phyloP scores from a whole-genome alignment of 1,284 basidiomycete species.

The Ganoderma sinense region DNA sequence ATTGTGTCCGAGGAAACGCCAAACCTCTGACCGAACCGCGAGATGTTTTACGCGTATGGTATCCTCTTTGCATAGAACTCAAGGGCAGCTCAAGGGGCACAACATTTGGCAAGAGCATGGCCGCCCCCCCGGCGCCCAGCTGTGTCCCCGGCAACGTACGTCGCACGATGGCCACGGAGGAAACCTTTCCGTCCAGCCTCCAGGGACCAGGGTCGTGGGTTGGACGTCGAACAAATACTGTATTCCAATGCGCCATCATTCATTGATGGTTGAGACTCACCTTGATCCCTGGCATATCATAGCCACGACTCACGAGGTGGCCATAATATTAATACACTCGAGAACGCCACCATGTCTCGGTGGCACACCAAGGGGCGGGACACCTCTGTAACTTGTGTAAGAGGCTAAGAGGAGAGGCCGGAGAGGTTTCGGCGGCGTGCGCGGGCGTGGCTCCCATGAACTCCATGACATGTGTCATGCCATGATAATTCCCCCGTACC shows the following conservation, averaged over 20 bases:
- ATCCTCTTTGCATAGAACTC: not conserved
- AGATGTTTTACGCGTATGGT: not conserved
- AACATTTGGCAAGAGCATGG: not conserved
- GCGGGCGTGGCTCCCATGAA: too few species aligned
- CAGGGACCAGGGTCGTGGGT: not conserved
- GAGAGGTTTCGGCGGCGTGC: too few species aligned
- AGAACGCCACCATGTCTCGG: not conserved
- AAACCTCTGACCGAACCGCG: not conserved
- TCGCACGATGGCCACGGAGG: not conserved
- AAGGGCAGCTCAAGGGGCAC: too few species aligned
- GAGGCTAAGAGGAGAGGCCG: not conserved
- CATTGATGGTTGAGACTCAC: not conserved
- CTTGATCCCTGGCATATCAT: not conserved
- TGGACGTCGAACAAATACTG: not conserved
- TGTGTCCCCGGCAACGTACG: too few species aligned
- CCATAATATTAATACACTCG: not conserved
- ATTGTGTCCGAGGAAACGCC: not conserved
- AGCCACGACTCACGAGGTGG: not conserved
- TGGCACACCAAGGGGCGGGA: not conserved
- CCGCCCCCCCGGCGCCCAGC: too few species aligned
- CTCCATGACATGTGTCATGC: too few species aligned
- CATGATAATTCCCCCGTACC: too few species aligned
- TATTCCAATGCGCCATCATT: not conserved
- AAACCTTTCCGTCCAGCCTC: not conserved
- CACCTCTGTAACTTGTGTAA: not conserved